Percentiles rank a stretch among this genome's conserved stretches.
Conservation (phyloP, 768 basidiomycete species). For the Ephemerocybe angulata region DNA sequence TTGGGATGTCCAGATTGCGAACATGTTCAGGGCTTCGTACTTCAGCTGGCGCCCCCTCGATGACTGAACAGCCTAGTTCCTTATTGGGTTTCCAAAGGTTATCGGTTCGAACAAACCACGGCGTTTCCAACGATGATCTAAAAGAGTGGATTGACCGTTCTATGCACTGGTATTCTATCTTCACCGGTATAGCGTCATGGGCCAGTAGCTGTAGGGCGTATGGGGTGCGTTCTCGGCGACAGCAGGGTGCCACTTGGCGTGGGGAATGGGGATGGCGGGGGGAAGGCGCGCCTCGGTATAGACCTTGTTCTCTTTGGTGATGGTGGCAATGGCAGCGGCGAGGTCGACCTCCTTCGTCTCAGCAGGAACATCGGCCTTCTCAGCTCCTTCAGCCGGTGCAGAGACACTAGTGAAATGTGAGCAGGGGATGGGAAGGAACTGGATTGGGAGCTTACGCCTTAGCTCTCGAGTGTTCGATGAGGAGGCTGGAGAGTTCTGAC, state of each 20-base stretch:
- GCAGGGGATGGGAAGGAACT: neutral
- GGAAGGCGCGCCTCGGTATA: constrained; percentile 67
- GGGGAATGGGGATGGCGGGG: constrained; percentile 64
- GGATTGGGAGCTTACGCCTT: constrained; percentile 52
- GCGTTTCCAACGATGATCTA: too few relatives aligned
- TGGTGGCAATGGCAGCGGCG: constrained; percentile 65
- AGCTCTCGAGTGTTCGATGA: constrained; percentile 72
- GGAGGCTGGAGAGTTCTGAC: constrained; percentile 69
- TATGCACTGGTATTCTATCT: constrained; percentile 1
- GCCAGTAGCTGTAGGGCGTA: constrained; percentile 77
- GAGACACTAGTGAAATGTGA: constrained; percentile 40
- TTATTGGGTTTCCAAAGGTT: too few relatives aligned
- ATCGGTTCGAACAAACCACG: too few relatives aligned
- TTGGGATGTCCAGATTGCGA: too few relatives aligned
- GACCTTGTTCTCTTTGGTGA: constrained; percentile 52
- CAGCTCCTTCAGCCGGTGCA: constrained; percentile 43
- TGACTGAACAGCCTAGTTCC: too few relatives aligned
- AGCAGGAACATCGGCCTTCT: constrained; percentile 43
- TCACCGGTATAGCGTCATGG: constrained; percentile 63
- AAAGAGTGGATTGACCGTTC: neutral
- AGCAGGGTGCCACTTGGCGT: constrained; percentile 73
- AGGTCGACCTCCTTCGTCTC: constrained; percentile 49
- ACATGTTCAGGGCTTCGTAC: too few relatives aligned
- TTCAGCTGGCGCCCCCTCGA: too few relatives aligned
- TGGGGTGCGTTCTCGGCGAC: constrained; percentile 78